Evolutionary conservation across 202 grass and related monocot genomes (phyloP), one percentile per base, ranked within the genome.

Genomic region (Hordeum pubiflorum): DNA sequence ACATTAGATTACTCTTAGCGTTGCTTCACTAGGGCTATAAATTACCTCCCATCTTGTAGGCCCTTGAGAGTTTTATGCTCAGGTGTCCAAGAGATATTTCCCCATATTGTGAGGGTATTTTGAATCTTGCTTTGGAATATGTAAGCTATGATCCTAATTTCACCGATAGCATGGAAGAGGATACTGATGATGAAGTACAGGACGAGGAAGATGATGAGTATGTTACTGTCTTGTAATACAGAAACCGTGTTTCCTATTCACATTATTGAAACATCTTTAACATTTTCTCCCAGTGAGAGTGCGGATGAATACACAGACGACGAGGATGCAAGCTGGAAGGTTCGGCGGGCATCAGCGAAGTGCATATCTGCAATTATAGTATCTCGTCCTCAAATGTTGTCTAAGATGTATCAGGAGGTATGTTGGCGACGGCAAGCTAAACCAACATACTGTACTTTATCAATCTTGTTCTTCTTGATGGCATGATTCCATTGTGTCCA

Each of bases 81-180:
- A 92, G 94, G 74, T 97, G 94, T 79, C 92, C 84, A 69, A 92
- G 92, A 74, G 92, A 97, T 90, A 97, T 97, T 87, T 94, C 92
- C 68, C 79, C 88, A 62, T 90, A 93, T 79, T 94, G 90, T 82
- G 92, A 90, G 74, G 74, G 77, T 78, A 92, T 97, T 85, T 58
- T 97, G 86, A 88, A 85, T 87, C 89, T 97, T 76, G 83, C 89
- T 58, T 86, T 97, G 83, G 90, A 92, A 65, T 97, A 97, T 89
- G 69, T 97, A 74, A 94, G 92, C 79, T 97, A 97, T 87, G 94
- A 97, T 86, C 94, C 94, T 33, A 97, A 97, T 92, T 97, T 97
- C 78, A 97, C 94, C 12, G 94, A 94, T 76, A 86, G 72, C 79
- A 94, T 97, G 92, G 94, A 97, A 36, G 94, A 97, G 81, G 92